phyloP scores from a whole-genome alignment of 2,329 filamentous ascomycete species.

The Colletotrichum sp. region DNA sequence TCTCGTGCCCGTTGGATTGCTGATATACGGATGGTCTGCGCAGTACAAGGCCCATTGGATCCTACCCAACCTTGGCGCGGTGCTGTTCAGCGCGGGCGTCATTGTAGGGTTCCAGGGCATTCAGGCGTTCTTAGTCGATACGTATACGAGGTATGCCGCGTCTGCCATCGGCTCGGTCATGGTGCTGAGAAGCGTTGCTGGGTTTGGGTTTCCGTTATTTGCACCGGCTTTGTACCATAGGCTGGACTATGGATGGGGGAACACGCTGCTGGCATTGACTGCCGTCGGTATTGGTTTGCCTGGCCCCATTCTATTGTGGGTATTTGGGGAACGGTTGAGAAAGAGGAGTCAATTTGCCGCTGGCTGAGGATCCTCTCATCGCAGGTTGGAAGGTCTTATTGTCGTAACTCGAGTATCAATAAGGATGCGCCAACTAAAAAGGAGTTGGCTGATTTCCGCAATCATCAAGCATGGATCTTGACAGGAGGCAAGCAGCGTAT shows the following conservation, averaged over 20 bases:
- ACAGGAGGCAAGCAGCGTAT: neutral
- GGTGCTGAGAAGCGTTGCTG: conserved; percentile 51
- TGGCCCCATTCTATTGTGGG: conserved; percentile 48
- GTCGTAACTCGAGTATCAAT: neutral
- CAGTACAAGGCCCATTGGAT: conserved; percentile 49
- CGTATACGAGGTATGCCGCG: conserved; percentile 50
- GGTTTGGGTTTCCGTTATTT: conserved; percentile 58
- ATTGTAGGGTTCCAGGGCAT: conserved; percentile 49
- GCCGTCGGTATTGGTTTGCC: conserved; percentile 46
- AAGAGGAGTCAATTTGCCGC: conserved; percentile 19
- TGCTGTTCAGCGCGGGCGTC: conserved; percentile 39
- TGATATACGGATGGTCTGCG: conserved; percentile 52
- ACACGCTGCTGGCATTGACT: conserved; percentile 45
- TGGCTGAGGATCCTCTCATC: neutral
- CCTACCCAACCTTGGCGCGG: conserved; percentile 47
- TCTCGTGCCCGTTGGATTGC: conserved; percentile 45
- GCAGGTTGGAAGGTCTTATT: neutral
- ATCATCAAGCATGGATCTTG: neutral
- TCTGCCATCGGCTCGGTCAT: conserved; percentile 49
- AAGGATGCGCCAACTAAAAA: neutral
- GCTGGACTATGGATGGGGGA: conserved; percentile 47
- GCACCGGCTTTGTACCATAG: conserved; percentile 48
- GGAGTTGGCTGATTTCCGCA: neutral
- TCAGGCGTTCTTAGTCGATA: conserved; percentile 52
- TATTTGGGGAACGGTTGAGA: conserved; percentile 44